Evolutionary conservation across 768 basidiomycete species (phyloP).

Genomic region (Dacryopinax spathularia): DNA sequence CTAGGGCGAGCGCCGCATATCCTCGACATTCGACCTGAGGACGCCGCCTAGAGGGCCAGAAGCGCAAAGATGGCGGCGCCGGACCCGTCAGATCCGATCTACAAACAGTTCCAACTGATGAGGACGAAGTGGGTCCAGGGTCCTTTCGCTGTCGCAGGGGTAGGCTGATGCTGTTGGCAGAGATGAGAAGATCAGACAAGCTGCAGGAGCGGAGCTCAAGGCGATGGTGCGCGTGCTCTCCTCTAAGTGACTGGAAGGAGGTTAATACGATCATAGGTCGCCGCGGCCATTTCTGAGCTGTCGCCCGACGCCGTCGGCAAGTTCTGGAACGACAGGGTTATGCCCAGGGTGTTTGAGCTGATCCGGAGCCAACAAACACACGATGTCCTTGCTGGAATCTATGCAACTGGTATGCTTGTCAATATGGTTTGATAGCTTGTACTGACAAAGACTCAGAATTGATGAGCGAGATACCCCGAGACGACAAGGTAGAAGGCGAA

Average conservation of each 20-base stretch:
- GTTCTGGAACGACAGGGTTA: constrained; percentile 77
- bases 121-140: neutral
- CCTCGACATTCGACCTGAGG: neutral
- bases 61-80: constrained; percentile 4
- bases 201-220: neutral
- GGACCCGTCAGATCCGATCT: constrained; percentile 3
- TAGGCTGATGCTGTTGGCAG: neutral
- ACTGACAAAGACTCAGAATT: neutral
- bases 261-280: constrained; percentile 36
- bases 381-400: constrained; percentile 74
- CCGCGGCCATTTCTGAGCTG: constrained; percentile 61
- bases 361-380: constrained; percentile 64
- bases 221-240: neutral
- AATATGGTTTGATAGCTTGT: constrained; percentile 62
- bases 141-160: too few species aligned
- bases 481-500: neutral
- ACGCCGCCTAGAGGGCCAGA: neutral
- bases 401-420: constrained; percentile 59
- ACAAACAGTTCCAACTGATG: constrained; percentile 1
- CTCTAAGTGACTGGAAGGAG: neutral
- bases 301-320: constrained; percentile 66
- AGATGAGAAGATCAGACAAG: neutral
- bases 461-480: constrained; percentile 4
- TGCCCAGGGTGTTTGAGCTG: constrained; percentile 61
- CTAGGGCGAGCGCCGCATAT: too few species aligned